These are phyloP conservation scores for Aspergillus jensenii DNA, from an alignment of 2,329 filamentous ascomycete genomes.

Conservation along the genomic window DNA sequence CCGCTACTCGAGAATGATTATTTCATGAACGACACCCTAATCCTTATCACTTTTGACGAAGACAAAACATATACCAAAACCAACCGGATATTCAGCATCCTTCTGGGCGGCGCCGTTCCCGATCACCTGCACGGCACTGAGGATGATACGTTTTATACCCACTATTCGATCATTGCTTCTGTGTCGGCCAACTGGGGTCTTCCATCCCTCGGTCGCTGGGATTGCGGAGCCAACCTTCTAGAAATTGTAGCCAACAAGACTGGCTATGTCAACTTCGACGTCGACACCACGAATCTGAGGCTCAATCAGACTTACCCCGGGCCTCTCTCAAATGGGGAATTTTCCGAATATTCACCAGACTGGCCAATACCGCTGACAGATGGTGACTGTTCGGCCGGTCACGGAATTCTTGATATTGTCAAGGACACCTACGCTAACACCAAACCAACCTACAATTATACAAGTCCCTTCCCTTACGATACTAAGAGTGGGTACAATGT, in stretches of 20 bases:
- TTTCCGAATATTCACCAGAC: slow-evolving; percentile 27
- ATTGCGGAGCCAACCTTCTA: slow-evolving; percentile 72
- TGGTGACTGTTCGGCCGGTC: slow-evolving; percentile 33
- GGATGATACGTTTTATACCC: slow-evolving; percentile 70
- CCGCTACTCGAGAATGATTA: slow-evolving; percentile 67
- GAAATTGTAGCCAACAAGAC: slow-evolving; percentile 60
- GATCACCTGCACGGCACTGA: slow-evolving; percentile 63
- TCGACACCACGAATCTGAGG: slow-evolving; percentile 45
- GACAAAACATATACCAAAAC: slow-evolving; percentile 65
- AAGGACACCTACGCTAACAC: slow-evolving; percentile 32
- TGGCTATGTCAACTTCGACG: slow-evolving; percentile 50
- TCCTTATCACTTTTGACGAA: slow-evolving; percentile 79
- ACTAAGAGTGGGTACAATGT: slow-evolving; percentile 17
- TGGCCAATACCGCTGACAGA: slow-evolving; percentile 32
- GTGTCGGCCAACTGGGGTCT: slow-evolving; percentile 69
- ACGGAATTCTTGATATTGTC: slow-evolving; percentile 35
- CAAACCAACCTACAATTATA: slow-evolving; percentile 35
- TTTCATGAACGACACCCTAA: slow-evolving; percentile 74
- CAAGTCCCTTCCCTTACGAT: slow-evolving; percentile 30
- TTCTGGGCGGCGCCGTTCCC: slow-evolving; percentile 74
- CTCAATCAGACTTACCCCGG: slow-evolving; percentile 59
- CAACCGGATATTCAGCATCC: slow-evolving; percentile 69
- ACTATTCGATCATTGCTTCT: slow-evolving; percentile 69
- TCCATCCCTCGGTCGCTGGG: slow-evolving; percentile 68
- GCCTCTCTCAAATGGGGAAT: slow-evolving; percentile 27